These are phyloP conservation scores for Kockiozyma suomiensis DNA, from an alignment of 805 yeast species.

Conservation along the genomic window DNA sequence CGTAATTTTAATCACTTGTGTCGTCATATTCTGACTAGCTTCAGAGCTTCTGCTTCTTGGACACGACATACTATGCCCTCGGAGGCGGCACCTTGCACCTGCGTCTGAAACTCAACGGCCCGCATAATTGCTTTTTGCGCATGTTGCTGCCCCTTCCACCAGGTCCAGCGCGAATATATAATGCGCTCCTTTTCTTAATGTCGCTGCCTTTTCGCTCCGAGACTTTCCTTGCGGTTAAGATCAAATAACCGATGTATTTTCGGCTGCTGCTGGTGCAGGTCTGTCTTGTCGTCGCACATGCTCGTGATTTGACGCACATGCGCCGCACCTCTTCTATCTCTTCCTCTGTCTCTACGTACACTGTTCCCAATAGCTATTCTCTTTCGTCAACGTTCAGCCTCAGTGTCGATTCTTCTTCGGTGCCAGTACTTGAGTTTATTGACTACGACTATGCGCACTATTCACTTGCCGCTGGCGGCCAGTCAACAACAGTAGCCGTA, in stretches of 20 bases:
- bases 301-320: not conserved
- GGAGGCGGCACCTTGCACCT: too few species aligned
- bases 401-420: not conserved
- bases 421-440: slow-evolving; percentile 12
- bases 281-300: not conserved
- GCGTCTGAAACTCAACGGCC: too few species aligned
- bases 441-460: slow-evolving; percentile 28
- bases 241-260: not conserved
- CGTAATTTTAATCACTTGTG: too few species aligned
- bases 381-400: slow-evolving; percentile 9
- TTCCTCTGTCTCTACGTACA: slow-evolving; percentile 2
- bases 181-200: not conserved
- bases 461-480: slow-evolving; percentile 5
- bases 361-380: not conserved
- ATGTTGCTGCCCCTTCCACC: too few species aligned
- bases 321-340: not conserved
- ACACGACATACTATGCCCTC: too few species aligned
- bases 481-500: not conserved
- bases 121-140: too few species aligned
- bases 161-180: not conserved
- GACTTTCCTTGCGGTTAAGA: not conserved
- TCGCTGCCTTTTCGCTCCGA: not conserved
- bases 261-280: not conserved
- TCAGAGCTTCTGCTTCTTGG: too few species aligned
- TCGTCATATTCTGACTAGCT: too few species aligned